Evolutionary conservation across 1,139 yeast species (phyloP).

Genomic region (Geotrichum australiense): DNA sequence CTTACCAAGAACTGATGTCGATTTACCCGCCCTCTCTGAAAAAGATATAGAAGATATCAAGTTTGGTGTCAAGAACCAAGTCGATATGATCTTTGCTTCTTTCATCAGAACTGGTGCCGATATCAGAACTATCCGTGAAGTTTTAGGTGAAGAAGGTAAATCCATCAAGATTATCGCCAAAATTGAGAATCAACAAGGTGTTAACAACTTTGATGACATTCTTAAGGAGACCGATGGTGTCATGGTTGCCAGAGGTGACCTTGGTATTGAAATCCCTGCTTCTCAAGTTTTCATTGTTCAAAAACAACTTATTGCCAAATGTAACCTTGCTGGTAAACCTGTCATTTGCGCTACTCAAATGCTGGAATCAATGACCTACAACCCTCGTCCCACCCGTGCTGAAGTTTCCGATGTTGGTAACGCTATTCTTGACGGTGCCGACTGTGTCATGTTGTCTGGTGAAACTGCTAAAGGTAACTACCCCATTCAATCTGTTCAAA

Average conservation of each 20-base stretch:
- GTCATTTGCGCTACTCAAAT: conserved; percentile 99
- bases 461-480: conserved; percentile 99
- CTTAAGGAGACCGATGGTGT: conserved; percentile 95
- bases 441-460: conserved; percentile 99
- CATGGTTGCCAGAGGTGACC: conserved; percentile 99
- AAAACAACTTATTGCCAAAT: conserved; percentile 97
- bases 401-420: conserved; percentile 99
- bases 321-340: conserved; percentile 99
- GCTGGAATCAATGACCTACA: conserved; percentile 98
- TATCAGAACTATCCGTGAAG: conserved; percentile 81
- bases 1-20: conserved; percentile 98
- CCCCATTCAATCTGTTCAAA: conserved; percentile 93
- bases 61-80: conserved; percentile 95
- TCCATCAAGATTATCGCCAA: conserved; percentile 93
- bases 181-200: conserved; percentile 99
- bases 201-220: conserved; percentile 96
- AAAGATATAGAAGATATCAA: conserved; percentile 86
- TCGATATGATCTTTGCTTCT: conserved; percentile 97
- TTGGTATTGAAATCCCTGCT: conserved; percentile 99
- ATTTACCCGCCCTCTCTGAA: conserved; percentile 93
- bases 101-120: conserved; percentile 94
- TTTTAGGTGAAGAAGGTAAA: conserved; percentile 94
- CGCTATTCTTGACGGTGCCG: conserved; percentile 98
- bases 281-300: conserved; percentile 98
- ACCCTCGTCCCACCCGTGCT: conserved; percentile 99